Evolutionary conservation across 148 eudicot genomes (phyloP).

Genomic region (Persicaria tinctoria): DNA sequence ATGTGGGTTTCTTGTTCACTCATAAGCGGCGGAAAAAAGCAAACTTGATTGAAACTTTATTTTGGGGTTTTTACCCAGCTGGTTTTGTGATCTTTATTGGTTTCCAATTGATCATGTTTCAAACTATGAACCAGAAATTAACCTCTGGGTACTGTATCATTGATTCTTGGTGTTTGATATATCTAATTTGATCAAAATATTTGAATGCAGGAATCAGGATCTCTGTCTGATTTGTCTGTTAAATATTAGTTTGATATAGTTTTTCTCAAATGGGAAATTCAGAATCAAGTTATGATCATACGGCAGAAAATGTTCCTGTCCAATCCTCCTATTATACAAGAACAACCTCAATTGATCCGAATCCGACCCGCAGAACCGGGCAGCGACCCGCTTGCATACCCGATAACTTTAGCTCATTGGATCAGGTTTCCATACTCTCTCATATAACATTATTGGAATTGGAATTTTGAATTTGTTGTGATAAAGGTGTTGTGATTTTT

Average conservation of each 20-base stretch:
- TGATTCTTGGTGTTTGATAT: background rate
- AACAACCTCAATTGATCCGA: background rate
- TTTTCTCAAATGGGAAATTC: background rate
- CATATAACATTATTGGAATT: background rate
- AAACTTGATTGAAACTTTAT: background rate
- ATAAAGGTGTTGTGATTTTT: background rate
- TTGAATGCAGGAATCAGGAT: background rate
- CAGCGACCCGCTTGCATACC: constrained; percentile 30
- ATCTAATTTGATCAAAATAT: background rate
- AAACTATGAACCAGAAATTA: background rate
- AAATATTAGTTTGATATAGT: background rate
- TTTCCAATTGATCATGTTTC: background rate
- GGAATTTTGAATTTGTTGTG: background rate
- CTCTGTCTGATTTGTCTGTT: background rate
- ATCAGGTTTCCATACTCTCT: constrained; percentile 40
- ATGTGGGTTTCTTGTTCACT: background rate
- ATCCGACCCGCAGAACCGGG: background rate
- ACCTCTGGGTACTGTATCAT: background rate
- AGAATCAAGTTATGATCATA: constrained; percentile 5
- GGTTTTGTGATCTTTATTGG: background rate
- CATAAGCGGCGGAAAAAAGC: background rate
- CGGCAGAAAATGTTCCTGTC: background rate
- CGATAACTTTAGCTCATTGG: constrained; percentile 66
- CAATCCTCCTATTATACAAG: background rate
- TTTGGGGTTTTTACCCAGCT: background rate